Conservation (phyloP, 2,329 filamentous ascomycete genomes). For the Cladorrhinum sp. region DNA sequence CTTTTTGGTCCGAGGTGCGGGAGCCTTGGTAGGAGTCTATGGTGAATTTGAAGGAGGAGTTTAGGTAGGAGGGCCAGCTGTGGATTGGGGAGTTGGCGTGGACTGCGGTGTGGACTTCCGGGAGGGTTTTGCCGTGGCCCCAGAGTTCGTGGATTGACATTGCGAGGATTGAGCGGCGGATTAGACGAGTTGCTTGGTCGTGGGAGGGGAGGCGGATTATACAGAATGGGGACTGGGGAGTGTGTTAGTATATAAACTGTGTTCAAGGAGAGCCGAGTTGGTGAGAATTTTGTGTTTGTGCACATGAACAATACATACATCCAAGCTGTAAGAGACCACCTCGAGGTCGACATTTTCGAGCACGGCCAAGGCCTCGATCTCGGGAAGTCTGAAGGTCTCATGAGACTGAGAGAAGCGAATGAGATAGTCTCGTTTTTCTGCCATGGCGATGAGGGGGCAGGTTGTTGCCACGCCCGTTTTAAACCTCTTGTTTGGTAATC, state of each 20-base stretch:
- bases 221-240: slow-evolving; percentile 76
- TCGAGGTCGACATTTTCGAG: slow-evolving; percentile 65
- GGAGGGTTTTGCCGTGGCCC: slow-evolving; percentile 67
- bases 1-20: slow-evolving; percentile 59
- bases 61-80: slow-evolving; percentile 64
- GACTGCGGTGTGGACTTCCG: slow-evolving; percentile 65
- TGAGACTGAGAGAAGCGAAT: slow-evolving; percentile 87
- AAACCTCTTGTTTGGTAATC: no score
- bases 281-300: no score
- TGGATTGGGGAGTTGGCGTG: slow-evolving; percentile 50
- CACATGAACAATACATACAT: slow-evolving; percentile 68
- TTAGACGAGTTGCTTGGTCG: slow-evolving; percentile 61
- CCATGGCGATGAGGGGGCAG: not conserved
- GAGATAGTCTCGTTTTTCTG: slow-evolving; percentile 63
- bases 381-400: slow-evolving; percentile 83
- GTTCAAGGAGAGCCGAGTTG: slow-evolving; percentile 12
- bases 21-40: slow-evolving; percentile 80
- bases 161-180: slow-evolving; percentile 74
- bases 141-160: slow-evolving; percentile 88
- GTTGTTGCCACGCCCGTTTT: not conserved
- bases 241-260: slow-evolving; percentile 13
- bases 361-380: slow-evolving; percentile 76
- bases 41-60: slow-evolving; percentile 74
- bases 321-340: slow-evolving; percentile 69
- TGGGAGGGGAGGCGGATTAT: slow-evolving; percentile 66